Evolutionary conservation across 805 yeast species (phyloP), one percentile per base, ranked within the genome.

Genomic region (Saccharomycopsis fibuligera): DNA sequence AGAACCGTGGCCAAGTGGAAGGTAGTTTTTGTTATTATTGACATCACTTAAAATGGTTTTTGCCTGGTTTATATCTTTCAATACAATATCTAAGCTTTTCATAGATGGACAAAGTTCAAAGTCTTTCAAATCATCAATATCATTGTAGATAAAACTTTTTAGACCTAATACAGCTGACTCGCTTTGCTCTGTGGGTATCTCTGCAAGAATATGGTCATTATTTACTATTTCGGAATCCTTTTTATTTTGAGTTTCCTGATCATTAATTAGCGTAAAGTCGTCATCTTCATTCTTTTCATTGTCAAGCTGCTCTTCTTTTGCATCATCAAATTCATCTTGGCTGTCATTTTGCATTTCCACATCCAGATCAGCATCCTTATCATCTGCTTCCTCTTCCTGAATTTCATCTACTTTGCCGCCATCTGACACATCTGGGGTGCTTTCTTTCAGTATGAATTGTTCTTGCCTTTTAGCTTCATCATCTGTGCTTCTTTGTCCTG

Each of bases 61-160:
- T 3, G 83, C 83, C 54, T 75, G 69, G 41, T 66, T 63, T 10
- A 75, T 69, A 60, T 78, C 86, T 16, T 67, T 66, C n/a, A 82
- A 68, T 0, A 81, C 87, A 8, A 67, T 64, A 52, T 78, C 74
- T 43, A 86, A 65, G 50, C 81, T 80, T 5, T 66, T 70, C 54
- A 86, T 68, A 0, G 96, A 85, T 0, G 95, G 91, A 55, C 95
- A 86, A 1, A 89, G 68, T 16, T 73, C 67, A 8, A 62, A 44
- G 3, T 51, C 55, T 5, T 65, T 63, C 3, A 68, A 51, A 14
- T 62, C 59, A 1, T 57, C 61, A 10, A 62, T 60, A 6, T 58
- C 57, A 4, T 58, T 54, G 36, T 55, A 45, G 5, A 51, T 25
- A 31, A 48, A 33, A 4, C 14, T n/a, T 22, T 40, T 38, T 29